phyloP scores from a whole-genome alignment of 371 early-diverging fungal genomes.

The Mucor lusitanicus region DNA sequence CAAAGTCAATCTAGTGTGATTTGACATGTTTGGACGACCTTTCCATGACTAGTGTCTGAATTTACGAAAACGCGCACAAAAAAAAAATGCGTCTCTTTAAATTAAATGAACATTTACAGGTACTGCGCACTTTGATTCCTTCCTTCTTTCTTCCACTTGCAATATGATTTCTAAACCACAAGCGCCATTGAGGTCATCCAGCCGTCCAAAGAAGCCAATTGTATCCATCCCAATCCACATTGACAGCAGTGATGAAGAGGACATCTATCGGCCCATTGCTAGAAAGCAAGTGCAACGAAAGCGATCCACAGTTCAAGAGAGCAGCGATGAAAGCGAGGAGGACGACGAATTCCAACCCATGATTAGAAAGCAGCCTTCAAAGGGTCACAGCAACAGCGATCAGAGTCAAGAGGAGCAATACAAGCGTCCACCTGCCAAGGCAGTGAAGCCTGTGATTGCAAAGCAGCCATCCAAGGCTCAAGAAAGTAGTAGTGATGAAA shows the following conservation, averaged over 20 bases:
- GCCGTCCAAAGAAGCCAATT: background rate
- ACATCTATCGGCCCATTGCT: background rate
- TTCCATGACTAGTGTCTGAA: background rate
- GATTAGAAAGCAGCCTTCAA: background rate
- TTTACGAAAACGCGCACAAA: background rate
- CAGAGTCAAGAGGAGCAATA: background rate
- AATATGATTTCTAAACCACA: background rate
- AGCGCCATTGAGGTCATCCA: background rate
- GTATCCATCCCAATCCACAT: background rate
- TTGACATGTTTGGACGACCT: no score
- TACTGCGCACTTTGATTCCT: background rate
- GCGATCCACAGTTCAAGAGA: background rate
- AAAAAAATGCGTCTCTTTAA: background rate
- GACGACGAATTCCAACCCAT: slow-evolving; percentile 3
- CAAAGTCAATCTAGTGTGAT: no score
- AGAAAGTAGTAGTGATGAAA: background rate
- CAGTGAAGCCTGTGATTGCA: background rate
- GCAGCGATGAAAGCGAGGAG: slow-evolving; percentile 2
- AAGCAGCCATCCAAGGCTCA: background rate
- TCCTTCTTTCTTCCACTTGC: background rate
- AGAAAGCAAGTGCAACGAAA: background rate
- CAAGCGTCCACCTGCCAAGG: background rate
- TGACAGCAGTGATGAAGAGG: background rate
- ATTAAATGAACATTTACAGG: background rate
- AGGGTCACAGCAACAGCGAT: background rate